Base-by-base conservation (phyloP, 768 basidiomycete genomes). In the Fomitopsis serialis region DNA sequence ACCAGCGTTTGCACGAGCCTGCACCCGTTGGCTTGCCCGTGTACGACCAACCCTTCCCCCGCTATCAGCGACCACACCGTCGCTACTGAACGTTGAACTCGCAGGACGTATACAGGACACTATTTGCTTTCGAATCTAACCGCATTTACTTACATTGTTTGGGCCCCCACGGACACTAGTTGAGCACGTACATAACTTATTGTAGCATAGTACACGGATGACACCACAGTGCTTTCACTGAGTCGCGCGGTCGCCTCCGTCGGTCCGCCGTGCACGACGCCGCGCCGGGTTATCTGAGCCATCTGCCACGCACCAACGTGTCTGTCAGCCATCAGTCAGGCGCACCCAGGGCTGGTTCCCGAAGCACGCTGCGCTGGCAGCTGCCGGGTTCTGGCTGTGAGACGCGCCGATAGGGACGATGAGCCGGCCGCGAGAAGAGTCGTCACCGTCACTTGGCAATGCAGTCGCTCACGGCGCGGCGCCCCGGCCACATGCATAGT, bases 1-100 rank as follows among this genome's bases (percentile, higher is more conserved):
- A 67, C 49, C 57, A 58, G 42, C 57, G 55, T 22, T 54, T 67
- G 54, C 60, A 64, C 46, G 66, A 65, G 34, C 63, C 66, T 13
- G 66, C 63, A 11, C 66, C 66, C 12, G 54, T 42, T 4, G 66
- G 66, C 10, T 23, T 60, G 12, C 58, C 57, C 21, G 52, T 63
- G 21, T 46, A 58, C 43, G 51, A 57, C 15, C 46, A 25, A n/a
- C 47, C 54, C 45, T 64, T 64, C 48, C 46, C 48, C 40, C 55
- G 54, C 34, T 65, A 65, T 54, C 57, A 61, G 48, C 63, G 59
- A 0, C 35, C 56, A 24, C 56, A 60, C 34, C 54, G 58, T 12
- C 55, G 55, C 48, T 59, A 59, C 53, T 59, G 52, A 59, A 45
- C 53, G 56, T 49, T 59, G 52, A 59, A 45, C 53, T 24, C 37